phyloP scores from a whole-genome alignment of 2,329 filamentous ascomycete species.

The Monosporascus sp. region DNA sequence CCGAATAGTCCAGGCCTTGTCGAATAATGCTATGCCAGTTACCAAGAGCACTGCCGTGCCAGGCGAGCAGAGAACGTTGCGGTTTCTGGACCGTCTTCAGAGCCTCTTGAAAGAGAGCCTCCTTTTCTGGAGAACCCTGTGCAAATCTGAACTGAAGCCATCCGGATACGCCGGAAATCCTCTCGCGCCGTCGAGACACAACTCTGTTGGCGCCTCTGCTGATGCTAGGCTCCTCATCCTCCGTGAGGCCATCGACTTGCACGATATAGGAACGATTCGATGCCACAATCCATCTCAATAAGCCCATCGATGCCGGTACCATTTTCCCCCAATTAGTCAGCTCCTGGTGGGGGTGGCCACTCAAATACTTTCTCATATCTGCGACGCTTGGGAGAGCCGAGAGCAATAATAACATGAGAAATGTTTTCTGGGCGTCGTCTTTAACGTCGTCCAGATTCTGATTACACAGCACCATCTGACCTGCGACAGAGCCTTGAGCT shows the following conservation, averaged over 20 bases:
- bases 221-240: conserved; percentile 8
- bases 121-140: conserved; percentile 84
- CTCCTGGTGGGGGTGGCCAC: conserved; percentile 29
- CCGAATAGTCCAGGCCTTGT: conserved; percentile 69
- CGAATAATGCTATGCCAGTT: conserved; percentile 94
- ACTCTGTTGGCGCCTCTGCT: conserved; percentile 1
- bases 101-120: conserved; percentile 64
- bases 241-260: conserved; percentile 53
- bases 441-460: conserved; percentile 53
- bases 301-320: conserved; percentile 57
- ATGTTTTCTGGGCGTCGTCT: conserved; percentile 36
- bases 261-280: conserved; percentile 86
- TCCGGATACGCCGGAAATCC: conserved; percentile 56
- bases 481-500: not conserved
- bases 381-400: conserved; percentile 56
- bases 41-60: conserved; percentile 69
- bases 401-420: conserved; percentile 47
- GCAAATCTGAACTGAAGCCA: conserved; percentile 84
- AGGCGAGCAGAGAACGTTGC: conserved; percentile 67
- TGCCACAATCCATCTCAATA: conserved; percentile 83
- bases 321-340: conserved; percentile 49
- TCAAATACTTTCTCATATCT: conserved; percentile 49
- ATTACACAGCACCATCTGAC: conserved; percentile 38
- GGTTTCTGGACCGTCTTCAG: conserved; percentile 41
- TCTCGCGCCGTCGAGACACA: conserved; percentile 33